These are phyloP conservation scores for Colletotrichum karsti DNA, from an alignment of 2,329 filamentous ascomycete species.

Conservation along the genomic window DNA sequence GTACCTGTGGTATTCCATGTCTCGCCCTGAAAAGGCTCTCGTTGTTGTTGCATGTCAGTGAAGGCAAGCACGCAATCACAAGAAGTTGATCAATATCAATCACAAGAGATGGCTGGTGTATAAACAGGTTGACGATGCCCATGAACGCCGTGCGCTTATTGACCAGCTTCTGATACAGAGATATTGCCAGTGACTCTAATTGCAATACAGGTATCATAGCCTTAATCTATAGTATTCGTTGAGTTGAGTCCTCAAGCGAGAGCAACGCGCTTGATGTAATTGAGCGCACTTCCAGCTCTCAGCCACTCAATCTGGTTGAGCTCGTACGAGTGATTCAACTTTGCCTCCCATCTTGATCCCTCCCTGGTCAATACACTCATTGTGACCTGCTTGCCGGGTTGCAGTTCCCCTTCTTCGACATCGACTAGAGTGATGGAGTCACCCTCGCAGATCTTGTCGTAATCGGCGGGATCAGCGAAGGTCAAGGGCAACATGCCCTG, in stretches of 20 bases:
- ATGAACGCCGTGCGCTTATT: no score
- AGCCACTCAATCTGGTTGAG: conserved; percentile 41
- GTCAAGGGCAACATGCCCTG: conserved; percentile 67
- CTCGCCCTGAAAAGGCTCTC: no score
- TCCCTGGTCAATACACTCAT: conserved; percentile 38
- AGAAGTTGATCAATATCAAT: no score
- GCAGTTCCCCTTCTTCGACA: conserved; percentile 30
- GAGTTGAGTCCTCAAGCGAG: no score
- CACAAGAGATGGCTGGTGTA: no score
- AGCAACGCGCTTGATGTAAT: conserved; percentile 36
- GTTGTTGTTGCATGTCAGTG: no score
- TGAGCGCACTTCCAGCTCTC: conserved; percentile 44
- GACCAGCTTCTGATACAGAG: no score
- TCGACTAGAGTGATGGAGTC: conserved; percentile 14
- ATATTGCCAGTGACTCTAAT: no score
- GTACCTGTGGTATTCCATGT: no score
- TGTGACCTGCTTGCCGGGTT: conserved; percentile 36
- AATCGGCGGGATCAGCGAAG: conserved; percentile 77
- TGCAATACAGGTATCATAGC: background rate
- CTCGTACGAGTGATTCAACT: conserved; percentile 42
- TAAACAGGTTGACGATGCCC: no score
- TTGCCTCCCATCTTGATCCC: conserved; percentile 37
- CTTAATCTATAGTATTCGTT: no score
- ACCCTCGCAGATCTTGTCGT: conserved; percentile 69
- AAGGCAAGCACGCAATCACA: no score